Percentiles rank a stretch among this genome's conserved stretches.
Conservation (phyloP, 805 yeast genomes). For the Maudiozyma serrabonitensis region DNA sequence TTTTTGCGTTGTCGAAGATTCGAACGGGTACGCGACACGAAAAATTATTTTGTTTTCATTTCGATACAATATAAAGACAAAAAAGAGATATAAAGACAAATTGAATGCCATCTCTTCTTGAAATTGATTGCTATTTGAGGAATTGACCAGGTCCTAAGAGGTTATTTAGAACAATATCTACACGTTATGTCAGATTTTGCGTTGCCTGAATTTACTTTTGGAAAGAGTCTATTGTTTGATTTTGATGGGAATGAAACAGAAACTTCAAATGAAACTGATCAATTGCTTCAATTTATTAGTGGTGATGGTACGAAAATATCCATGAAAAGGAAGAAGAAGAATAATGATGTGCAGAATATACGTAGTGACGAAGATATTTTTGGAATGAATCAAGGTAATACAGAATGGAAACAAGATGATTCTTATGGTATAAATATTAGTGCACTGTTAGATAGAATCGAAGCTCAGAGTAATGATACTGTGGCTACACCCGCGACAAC, state of each 20-base stretch:
- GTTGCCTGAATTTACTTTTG: neutral
- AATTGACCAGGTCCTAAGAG: too few species aligned
- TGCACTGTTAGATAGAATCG: conserved; percentile 28
- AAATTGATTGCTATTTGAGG: too few species aligned
- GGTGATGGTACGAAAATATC: neutral
- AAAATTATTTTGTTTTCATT: neutral
- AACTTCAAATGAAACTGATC: neutral
- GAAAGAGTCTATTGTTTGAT: conserved; percentile 9
- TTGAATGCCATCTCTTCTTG: too few species aligned
- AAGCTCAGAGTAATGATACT: conserved; percentile 8
- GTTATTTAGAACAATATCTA: too few species aligned
- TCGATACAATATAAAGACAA: neutral
- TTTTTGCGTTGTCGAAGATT: neutral
- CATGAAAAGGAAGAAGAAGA: neutral
- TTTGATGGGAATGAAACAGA: conserved; percentile 1
- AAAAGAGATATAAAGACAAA: too few species aligned
- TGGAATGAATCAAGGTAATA: neutral
- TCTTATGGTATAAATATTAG: conserved; percentile 33
- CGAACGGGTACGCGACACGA: neutral
- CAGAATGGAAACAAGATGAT: conserved; percentile 21
- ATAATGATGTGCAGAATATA: neutral
- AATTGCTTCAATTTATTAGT: neutral
- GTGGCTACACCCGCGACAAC: neutral
- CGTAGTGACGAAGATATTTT: neutral
- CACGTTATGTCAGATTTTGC: neutral